Percentiles rank a stretch among this genome's conserved stretches.
phyloP scores from a whole-genome alignment of 2,329 filamentous ascomycete species.

The Diaporthe helianthi region DNA sequence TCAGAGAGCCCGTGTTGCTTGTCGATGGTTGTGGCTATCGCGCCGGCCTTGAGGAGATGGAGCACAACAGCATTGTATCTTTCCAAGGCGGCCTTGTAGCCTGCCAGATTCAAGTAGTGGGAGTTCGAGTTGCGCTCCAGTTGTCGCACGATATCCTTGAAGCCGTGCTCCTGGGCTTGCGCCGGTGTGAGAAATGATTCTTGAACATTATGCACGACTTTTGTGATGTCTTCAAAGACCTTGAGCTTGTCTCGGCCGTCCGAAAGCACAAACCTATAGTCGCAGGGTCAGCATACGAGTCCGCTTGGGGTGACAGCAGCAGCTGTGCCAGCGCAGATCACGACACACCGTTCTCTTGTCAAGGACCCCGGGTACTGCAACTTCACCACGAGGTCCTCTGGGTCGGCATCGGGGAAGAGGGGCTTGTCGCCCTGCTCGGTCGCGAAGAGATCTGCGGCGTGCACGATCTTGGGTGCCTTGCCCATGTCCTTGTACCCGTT shows the following conservation, averaged over 20 bases:
- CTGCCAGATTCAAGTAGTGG: slow-evolving; percentile 66
- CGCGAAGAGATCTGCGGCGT: slow-evolving; percentile 64
- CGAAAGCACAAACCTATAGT: slow-evolving; percentile 72
- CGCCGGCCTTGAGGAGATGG: slow-evolving; percentile 71
- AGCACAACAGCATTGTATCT: slow-evolving; percentile 80
- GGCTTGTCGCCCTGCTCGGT: slow-evolving; percentile 58
- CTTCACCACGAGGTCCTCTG: slow-evolving; percentile 66
- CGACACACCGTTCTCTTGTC: slow-evolving; percentile 43
- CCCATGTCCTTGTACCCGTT: slow-evolving; percentile 44
- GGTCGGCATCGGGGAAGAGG: slow-evolving; percentile 52
- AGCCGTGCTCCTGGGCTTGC: slow-evolving; percentile 61
- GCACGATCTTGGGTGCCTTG: slow-evolving; percentile 57
- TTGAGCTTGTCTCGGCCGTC: slow-evolving; percentile 81
- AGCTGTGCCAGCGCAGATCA: neutral
- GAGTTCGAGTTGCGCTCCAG: slow-evolving; percentile 77
- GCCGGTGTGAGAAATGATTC: slow-evolving; percentile 79
- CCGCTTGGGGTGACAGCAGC: neutral
- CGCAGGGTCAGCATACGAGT: slow-evolving; percentile 28
- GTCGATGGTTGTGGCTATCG: slow-evolving; percentile 75
- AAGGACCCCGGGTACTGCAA: slow-evolving; percentile 81
- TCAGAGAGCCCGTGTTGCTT: slow-evolving; percentile 72
- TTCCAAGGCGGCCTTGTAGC: slow-evolving; percentile 75
- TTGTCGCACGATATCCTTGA: slow-evolving; percentile 77
- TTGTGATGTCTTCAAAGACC: slow-evolving; percentile 75
- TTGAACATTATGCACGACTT: slow-evolving; percentile 72